A percentile compares a stretch with the other conserved stretches of the same genome.
Conservation (phyloP, 2,329 filamentous ascomycete genomes). For the Xylaria sp. region DNA sequence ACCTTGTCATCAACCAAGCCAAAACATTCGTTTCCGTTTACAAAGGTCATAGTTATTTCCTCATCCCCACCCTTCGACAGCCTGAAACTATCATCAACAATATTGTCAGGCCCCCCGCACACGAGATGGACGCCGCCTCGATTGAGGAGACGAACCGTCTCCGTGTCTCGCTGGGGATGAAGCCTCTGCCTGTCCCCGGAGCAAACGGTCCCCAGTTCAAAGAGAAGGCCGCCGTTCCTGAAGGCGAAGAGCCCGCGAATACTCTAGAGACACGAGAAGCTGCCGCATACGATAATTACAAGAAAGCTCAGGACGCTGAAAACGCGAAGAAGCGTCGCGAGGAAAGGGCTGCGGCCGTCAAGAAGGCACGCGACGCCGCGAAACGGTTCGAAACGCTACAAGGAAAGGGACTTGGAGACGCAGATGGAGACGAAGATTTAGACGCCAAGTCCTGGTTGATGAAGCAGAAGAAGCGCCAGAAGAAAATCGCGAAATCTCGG, state of each 20-base stretch:
- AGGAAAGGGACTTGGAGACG: conserved; percentile 85
- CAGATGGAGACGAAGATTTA: conserved; percentile 70
- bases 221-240: conserved; percentile 53
- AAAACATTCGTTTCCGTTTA: neutral
- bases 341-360: conserved; percentile 82
- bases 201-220: conserved; percentile 56
- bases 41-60: neutral
- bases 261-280: conserved; percentile 86
- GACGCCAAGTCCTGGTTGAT: conserved; percentile 90
- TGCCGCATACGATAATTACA: conserved; percentile 78
- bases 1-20: conserved; percentile 14
- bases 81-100: neutral
- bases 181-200: conserved; percentile 86
- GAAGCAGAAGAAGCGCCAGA: conserved; percentile 91
- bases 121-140: conserved; percentile 72
- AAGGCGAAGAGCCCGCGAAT: conserved; percentile 72
- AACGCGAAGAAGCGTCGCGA: conserved; percentile 81
- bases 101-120: neutral
- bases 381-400: conserved; percentile 80
- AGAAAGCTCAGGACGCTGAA: conserved; percentile 74
- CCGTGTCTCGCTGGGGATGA: conserved; percentile 87
- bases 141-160: conserved; percentile 96
- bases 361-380: conserved; percentile 86
- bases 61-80: no score
- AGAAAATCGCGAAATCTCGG: conserved; percentile 83